phyloP scores from a whole-genome alignment of 805 yeast species.

The Lachancea meyersii region DNA sequence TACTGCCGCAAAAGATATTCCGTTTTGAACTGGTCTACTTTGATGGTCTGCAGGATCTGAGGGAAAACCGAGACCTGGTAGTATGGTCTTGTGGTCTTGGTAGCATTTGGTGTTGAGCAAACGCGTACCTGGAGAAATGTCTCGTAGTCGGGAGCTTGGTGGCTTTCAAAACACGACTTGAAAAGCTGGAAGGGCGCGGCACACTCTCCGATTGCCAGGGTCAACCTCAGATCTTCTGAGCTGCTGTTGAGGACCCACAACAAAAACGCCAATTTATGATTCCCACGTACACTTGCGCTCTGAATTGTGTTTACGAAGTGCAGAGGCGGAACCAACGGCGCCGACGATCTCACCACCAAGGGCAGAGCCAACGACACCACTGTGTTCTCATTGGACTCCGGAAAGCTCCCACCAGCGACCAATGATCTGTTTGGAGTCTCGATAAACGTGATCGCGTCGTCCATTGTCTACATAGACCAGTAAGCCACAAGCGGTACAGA shows the following conservation, averaged over 20 bases:
- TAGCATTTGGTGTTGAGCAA: background rate
- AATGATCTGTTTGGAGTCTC: background rate
- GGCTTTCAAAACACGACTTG: background rate
- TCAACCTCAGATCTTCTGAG: background rate
- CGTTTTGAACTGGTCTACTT: slow-evolving; percentile 10
- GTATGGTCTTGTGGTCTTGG: background rate
- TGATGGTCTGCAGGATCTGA: slow-evolving; percentile 8
- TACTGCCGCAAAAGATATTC: slow-evolving; percentile 6
- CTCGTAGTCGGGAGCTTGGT: background rate
- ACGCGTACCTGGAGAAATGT: background rate
- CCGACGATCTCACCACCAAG: background rate
- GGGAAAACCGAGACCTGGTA: slow-evolving; percentile 9
- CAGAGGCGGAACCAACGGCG: slow-evolving; percentile 12
- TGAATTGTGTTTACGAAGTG: slow-evolving; percentile 11
- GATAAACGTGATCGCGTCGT: slow-evolving; percentile 3
- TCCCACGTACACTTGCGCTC: slow-evolving; percentile 9
- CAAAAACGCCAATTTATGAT: slow-evolving; percentile 12
- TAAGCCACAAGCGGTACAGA: too few relatives aligned
- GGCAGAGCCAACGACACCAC: background rate
- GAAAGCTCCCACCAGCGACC: background rate
- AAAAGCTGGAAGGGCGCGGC: slow-evolving; percentile 8
- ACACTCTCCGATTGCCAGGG: background rate
- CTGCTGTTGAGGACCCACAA: slow-evolving; percentile 12
- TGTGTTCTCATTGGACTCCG: slow-evolving; percentile 1
- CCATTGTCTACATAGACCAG: background rate